phyloP scores from a whole-genome alignment of 2,329 filamentous ascomycete species.

The Talaromyces sp. region DNA sequence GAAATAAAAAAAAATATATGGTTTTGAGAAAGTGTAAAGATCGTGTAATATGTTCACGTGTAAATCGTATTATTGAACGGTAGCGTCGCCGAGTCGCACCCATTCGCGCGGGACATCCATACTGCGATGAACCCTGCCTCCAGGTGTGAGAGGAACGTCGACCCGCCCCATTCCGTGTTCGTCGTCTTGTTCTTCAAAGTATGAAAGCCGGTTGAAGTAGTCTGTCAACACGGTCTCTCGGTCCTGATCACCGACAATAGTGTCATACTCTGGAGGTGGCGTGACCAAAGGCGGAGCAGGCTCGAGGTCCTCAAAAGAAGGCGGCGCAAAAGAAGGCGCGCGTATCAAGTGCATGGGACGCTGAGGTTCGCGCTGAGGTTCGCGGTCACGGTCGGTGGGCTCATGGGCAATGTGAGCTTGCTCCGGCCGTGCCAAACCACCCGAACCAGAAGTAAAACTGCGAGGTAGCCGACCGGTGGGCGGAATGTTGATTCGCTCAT shows the following conservation, averaged over 20 bases:
- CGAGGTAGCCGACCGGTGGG: constrained; percentile 17
- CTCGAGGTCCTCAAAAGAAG: constrained; percentile 76
- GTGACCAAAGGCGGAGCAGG: constrained; percentile 68
- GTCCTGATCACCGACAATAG: constrained; percentile 64
- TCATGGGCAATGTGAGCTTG: constrained; percentile 47
- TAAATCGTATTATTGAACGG: constrained; percentile 13
- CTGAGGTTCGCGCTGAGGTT: constrained; percentile 40
- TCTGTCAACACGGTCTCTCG: constrained; percentile 69
- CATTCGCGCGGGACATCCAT: constrained; percentile 59
- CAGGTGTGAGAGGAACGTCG: constrained; percentile 60
- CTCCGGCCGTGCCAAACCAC: constrained; percentile 40
- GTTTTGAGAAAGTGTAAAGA: not conserved
- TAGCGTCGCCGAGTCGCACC: constrained; percentile 37
- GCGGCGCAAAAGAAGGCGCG: constrained; percentile 80
- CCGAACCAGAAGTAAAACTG: constrained; percentile 36
- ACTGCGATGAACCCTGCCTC: constrained; percentile 57
- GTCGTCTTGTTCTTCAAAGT: constrained; percentile 58
- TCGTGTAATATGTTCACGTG: not conserved
- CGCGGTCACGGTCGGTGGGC: constrained; percentile 33
- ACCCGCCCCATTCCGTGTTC: constrained; percentile 41
- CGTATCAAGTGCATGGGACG: constrained; percentile 80
- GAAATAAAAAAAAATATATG: not conserved
- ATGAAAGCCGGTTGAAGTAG: constrained; percentile 75
- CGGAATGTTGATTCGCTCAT: constrained; percentile 19
- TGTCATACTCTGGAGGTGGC: constrained; percentile 79